Conservation (phyloP, 352 stramenopile genomes). For the Globisporangium ultimum region DNA sequence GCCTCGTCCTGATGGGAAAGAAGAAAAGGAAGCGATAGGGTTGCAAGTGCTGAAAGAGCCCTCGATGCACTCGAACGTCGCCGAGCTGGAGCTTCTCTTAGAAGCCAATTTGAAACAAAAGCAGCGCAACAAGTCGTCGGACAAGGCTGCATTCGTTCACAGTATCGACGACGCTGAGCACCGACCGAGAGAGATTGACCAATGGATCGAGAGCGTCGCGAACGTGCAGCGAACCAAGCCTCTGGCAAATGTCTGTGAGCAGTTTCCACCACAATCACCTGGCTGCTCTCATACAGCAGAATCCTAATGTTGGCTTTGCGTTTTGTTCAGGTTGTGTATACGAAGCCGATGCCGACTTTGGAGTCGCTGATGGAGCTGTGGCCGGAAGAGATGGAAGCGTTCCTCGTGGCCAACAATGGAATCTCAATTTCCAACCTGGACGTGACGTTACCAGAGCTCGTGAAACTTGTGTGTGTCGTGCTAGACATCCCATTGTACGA, state of each 20-base stretch:
- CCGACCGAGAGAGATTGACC: conserved; percentile 83
- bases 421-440: conserved; percentile 54
- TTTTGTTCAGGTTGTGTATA: conserved; percentile 60
- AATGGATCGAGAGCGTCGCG: conserved; percentile 90
- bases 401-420: conserved; percentile 31
- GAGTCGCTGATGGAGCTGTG: conserved; percentile 89
- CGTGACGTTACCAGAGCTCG: conserved; percentile 82
- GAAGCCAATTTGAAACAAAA: conserved; percentile 60
- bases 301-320: neutral
- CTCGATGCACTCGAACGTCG: conserved; percentile 80
- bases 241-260: conserved; percentile 36
- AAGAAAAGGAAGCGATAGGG: conserved; percentile 56
- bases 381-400: conserved; percentile 82
- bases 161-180: conserved; percentile 89
- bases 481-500: conserved; percentile 92
- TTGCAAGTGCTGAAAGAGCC: conserved; percentile 88
- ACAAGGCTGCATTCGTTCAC: conserved; percentile 59
- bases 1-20: conserved; percentile 79
- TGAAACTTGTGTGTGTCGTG: conserved; percentile 82
- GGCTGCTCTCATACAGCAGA: too few species aligned
- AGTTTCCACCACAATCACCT: neutral
- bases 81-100: conserved; percentile 89
- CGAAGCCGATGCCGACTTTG: conserved; percentile 86
- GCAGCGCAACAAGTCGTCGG: conserved; percentile 19
- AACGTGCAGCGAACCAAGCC: conserved; percentile 87